These are phyloP conservation scores for Phaeosphaeria sp. DNA, from an alignment of 2,329 filamentous ascomycete genomes.

Conservation along the genomic window DNA sequence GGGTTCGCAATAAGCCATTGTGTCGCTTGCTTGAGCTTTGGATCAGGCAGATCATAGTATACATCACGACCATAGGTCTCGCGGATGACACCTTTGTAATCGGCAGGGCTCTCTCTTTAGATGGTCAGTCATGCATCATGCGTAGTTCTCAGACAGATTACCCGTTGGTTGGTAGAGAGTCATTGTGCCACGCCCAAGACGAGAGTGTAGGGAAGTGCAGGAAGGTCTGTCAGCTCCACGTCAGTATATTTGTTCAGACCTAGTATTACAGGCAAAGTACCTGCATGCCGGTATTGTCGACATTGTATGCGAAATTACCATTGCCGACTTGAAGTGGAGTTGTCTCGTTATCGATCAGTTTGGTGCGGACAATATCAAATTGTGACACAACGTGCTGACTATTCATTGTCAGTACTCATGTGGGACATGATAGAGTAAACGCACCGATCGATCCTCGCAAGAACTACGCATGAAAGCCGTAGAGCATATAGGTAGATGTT, in stretches of 20 bases:
- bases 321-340: slow-evolving; percentile 60
- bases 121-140: slow-evolving; percentile 5
- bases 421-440: background rate
- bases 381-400: slow-evolving; percentile 25
- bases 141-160: slow-evolving; percentile 14
- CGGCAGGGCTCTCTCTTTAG: slow-evolving; percentile 25
- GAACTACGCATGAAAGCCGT: slow-evolving; percentile 1
- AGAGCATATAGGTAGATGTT: background rate
- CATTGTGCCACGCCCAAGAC: slow-evolving; percentile 54
- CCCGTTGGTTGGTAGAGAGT: slow-evolving; percentile 48
- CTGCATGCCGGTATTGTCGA: slow-evolving; percentile 55
- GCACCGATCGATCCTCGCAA: slow-evolving; percentile 23
- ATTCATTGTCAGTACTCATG: background rate
- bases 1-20: slow-evolving; percentile 62
- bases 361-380: slow-evolving; percentile 26
- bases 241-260: background rate
- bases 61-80: slow-evolving; percentile 52
- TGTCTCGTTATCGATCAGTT: slow-evolving; percentile 43
- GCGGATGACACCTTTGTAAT: slow-evolving; percentile 46
- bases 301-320: slow-evolving; percentile 55
- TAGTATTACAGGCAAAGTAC: slow-evolving; percentile 1
- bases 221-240: slow-evolving; percentile 35
- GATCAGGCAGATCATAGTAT: slow-evolving; percentile 51
- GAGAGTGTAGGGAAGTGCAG: slow-evolving; percentile 49
- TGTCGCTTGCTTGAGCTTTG: slow-evolving; percentile 48